A percentile compares a stretch with the other conserved stretches of the same genome.
Evolutionary conservation across 2,329 filamentous ascomycete genomes (phyloP).

Genomic region (Cladosporium sp.): DNA sequence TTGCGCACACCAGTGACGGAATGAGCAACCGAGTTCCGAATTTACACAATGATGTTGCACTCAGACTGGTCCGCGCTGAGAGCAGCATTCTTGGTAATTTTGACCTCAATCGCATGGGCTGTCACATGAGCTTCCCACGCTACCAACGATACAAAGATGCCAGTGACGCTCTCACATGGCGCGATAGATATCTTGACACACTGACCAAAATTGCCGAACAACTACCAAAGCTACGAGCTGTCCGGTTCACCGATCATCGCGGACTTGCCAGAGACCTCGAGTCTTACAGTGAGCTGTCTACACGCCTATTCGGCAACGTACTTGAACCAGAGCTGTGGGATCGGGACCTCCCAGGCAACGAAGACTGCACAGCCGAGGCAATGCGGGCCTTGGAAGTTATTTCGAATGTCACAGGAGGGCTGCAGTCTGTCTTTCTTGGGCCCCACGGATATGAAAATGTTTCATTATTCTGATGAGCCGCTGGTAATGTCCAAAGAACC

Average conservation of each 20-base stretch:
- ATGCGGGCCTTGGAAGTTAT: neutral
- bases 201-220: neutral
- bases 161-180: neutral
- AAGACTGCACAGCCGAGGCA: neutral
- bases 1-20: no score
- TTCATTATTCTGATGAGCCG: neutral
- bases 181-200: neutral
- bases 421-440: neutral
- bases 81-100: no score
- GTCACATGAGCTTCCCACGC: slow-evolving; percentile 3
- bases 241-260: slow-evolving; percentile 9
- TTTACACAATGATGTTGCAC: no score
- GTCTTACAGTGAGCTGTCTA: neutral
- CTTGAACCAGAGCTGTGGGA: slow-evolving; percentile 7
- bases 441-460: slow-evolving; percentile 4
- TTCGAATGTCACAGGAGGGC: neutral
- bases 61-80: no score
- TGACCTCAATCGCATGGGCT: no score
- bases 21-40: no score
- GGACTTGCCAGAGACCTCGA: slow-evolving; percentile 5
- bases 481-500: slow-evolving; percentile 2
- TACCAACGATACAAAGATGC: neutral
- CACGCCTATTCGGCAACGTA: slow-evolving; percentile 3
- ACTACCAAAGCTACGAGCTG: neutral
- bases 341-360: slow-evolving; percentile 4